Base-by-base conservation (phyloP, 2,329 filamentous ascomycete genomes). In the Penicillium sp. region DNA sequence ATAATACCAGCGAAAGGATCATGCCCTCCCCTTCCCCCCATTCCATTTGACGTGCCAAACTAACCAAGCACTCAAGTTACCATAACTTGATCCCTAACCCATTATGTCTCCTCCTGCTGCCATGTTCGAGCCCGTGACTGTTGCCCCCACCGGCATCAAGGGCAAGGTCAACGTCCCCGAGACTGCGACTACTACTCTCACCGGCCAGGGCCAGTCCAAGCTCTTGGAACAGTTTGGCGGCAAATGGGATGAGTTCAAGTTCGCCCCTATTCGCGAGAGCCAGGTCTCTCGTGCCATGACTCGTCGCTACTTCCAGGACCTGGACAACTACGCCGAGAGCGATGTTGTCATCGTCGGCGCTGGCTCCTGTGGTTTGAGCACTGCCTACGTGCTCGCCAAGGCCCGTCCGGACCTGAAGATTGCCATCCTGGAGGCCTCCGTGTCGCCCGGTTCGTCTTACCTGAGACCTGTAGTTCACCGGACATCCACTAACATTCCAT, bases 1-100 rank as follows among this genome's bases (percentile, higher is more conserved):
- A 92, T 93, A 93, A 94, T 94, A 91, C 91, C 89, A 92, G 92
- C 92, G 92, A 92, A 94, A 96, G 92, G 89, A 96, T 94, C 91
- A 95, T 96, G 91, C 90, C 84, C 84, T 83, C 79, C 79, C 61
- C 77, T 77, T 73, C 67, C 71, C 72, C 66, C 68, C 5, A 27
- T 61, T 64, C 65, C 61, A 56, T 52, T 63, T 61, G 60, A 68
- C 66, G 76, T 67, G 65, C 16, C 60, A 73, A 69, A 69, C 69
- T 77, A 68, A 69, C 68, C 59, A 63, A 67, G 66, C 60, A 36
- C 16, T 45, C 47, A 62, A 60, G 48, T 59, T 55, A 59, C 29
- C 40, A 49, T 52, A 60, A 71, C 60, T 64, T 65, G 62, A 63
- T 66, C 67, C 59, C 66, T 68, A 60, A 69, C 63, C 67, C 74